A percentile compares a stretch with the other conserved stretches of the same genome.
phyloP scores from a whole-genome alignment of 1,284 basidiomycete genomes.

The Austroboletus olivaceoglutinosus region DNA sequence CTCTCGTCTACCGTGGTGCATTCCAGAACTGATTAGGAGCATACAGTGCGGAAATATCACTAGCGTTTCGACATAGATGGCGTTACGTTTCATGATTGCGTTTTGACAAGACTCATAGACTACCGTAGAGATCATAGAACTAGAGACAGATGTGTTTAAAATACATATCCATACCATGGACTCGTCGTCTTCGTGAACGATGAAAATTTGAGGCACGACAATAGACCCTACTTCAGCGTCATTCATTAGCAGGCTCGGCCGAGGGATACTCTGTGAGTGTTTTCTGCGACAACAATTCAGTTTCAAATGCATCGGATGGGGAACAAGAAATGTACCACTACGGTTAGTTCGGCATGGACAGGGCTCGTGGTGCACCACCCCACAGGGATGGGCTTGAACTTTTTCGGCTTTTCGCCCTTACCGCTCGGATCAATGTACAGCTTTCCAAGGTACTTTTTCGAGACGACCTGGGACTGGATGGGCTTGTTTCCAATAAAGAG shows the following conservation, averaged over 20 bases:
- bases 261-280: too few relatives aligned
- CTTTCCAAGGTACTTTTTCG: neutral
- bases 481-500: neutral
- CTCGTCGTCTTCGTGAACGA: neutral
- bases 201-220: too few relatives aligned
- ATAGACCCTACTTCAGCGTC: too few relatives aligned
- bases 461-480: neutral
- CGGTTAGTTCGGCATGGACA: neutral
- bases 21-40: neutral
- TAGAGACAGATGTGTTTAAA: neutral
- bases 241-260: too few relatives aligned
- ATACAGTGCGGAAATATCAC: constrained; percentile 15
- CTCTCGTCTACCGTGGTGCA: neutral
- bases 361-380: constrained; percentile 4
- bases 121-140: constrained; percentile 6
- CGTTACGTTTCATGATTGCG: neutral
- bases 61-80: neutral
- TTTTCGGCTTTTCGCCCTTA: neutral
- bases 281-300: neutral
- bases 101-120: neutral
- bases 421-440: neutral
- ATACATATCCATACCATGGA: neutral
- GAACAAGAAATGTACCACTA: neutral
- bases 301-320: neutral
- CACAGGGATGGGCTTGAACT: neutral